Percentiles rank a stretch among this genome's conserved stretches.
Evolutionary conservation across 768 basidiomycete species (phyloP).

Genomic region (Lentinula boryana): DNA sequence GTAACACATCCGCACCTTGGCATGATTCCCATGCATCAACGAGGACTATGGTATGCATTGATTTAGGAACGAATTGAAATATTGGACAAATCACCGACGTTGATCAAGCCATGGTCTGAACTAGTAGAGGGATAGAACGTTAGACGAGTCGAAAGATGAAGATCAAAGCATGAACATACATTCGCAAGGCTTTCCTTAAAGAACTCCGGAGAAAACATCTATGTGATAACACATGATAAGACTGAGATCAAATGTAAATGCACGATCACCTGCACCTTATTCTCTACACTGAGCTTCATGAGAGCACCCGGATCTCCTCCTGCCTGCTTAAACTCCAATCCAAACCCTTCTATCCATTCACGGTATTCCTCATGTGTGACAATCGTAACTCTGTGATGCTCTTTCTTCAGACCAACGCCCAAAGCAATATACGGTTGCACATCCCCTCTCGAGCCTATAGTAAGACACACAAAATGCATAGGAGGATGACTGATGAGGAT

Average conservation of each 20-base stretch:
- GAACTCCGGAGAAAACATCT: slow-evolving; percentile 72
- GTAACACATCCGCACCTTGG: slow-evolving; percentile 57
- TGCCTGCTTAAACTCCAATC: slow-evolving; percentile 51
- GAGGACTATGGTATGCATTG: slow-evolving; percentile 34
- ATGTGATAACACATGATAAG: slow-evolving; percentile 1
- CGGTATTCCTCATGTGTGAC: slow-evolving; percentile 52
- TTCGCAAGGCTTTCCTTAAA: slow-evolving; percentile 57
- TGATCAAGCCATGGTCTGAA: slow-evolving; percentile 66
- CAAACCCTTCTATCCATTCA: slow-evolving; percentile 53
- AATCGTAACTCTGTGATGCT: slow-evolving; percentile 49
- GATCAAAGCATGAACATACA: slow-evolving; percentile 22
- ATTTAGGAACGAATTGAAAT: neutral
- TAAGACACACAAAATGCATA: slow-evolving; percentile 56
- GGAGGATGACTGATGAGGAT: slow-evolving; percentile 22
- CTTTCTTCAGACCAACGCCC: slow-evolving; percentile 37
- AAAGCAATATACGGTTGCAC: slow-evolving; percentile 61
- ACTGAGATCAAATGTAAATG: neutral
- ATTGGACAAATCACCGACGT: slow-evolving; percentile 27
- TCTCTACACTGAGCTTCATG: slow-evolving; percentile 56
- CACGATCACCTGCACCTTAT: slow-evolving; percentile 24
- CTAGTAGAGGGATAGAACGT: slow-evolving; percentile 16
- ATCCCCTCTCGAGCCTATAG: slow-evolving; percentile 62
- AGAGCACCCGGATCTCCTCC: slow-evolving; percentile 66
- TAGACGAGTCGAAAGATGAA: neutral
- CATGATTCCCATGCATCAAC: slow-evolving; percentile 59